phyloP scores from a whole-genome alignment of 352 stramenopile species.

The Globisporangium barbulae region DNA sequence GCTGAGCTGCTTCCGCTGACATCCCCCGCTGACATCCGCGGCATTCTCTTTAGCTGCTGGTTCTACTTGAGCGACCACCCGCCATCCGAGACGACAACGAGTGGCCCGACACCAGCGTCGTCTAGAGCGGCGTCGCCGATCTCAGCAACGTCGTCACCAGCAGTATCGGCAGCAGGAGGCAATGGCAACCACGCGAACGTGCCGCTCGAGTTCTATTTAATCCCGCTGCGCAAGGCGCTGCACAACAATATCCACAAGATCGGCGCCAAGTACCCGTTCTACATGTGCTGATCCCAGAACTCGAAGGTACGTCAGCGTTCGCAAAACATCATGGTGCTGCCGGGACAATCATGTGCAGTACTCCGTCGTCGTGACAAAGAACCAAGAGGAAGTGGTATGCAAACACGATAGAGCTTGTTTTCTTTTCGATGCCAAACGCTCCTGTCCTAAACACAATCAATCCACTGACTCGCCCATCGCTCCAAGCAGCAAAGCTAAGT shows the following conservation, averaged over 20 bases:
- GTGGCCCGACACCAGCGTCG: slow-evolving; percentile 34
- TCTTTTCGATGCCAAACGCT: background rate
- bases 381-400: background rate
- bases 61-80: slow-evolving; percentile 80
- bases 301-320: background rate
- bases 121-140: slow-evolving; percentile 43
- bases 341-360: background rate
- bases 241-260: slow-evolving; percentile 76
- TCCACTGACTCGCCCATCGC: background rate
- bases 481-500: background rate
- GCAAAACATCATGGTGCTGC: background rate
- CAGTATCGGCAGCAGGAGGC: slow-evolving; percentile 17
- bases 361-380: background rate
- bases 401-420: background rate
- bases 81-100: slow-evolving; percentile 30
- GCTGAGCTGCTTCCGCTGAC: slow-evolving; percentile 68
- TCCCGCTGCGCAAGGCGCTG: slow-evolving; percentile 70
- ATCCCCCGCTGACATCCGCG: slow-evolving; percentile 63
- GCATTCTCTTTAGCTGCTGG: slow-evolving; percentile 82
- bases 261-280: slow-evolving; percentile 67
- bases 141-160: slow-evolving; percentile 42
- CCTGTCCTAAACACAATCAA: background rate
- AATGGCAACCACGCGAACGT: slow-evolving; percentile 30
- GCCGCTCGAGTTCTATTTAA: slow-evolving; percentile 73
- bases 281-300: slow-evolving; percentile 49